A percentile compares a stretch with the other conserved stretches of the same genome.
Conservation (phyloP, 129 eudicot species). For the Ambrosia trifida region DNA sequence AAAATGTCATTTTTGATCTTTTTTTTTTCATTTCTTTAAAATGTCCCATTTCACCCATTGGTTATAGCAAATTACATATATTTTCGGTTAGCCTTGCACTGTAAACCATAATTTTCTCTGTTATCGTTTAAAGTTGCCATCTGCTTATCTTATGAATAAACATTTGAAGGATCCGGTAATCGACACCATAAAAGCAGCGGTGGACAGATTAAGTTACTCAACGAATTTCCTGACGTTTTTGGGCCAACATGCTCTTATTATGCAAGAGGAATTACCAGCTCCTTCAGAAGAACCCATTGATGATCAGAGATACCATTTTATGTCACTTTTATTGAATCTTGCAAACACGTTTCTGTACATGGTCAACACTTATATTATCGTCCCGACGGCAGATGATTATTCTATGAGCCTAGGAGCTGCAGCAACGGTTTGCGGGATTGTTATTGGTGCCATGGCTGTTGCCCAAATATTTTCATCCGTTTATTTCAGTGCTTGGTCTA, state of each 20-base stretch:
- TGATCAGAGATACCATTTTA: constrained; percentile 74
- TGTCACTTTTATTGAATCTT: constrained; percentile 85
- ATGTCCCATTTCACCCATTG: neutral
- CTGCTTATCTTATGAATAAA: constrained; percentile 12
- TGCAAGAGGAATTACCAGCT: constrained; percentile 78
- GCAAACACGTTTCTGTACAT: constrained; percentile 88
- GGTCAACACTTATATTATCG: constrained; percentile 92
- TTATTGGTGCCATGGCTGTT: constrained; percentile 97
- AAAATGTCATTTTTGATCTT: too few species aligned
- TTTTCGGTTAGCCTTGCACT: neutral
- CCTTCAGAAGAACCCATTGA: constrained; percentile 56
- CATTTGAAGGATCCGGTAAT: constrained; percentile 81
- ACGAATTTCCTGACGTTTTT: constrained; percentile 73
- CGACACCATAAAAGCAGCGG: constrained; percentile 70
- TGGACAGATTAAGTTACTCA: constrained; percentile 68
- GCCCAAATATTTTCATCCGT: constrained; percentile 92
- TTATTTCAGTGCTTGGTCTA: constrained; percentile 96
- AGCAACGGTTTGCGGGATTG: constrained; percentile 91
- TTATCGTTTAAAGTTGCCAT: neutral
- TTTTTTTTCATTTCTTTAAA: too few species aligned
- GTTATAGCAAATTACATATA: neutral
- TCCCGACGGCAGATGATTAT: constrained; percentile 92
- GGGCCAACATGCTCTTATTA: constrained; percentile 91
- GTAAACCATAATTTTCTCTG: neutral
- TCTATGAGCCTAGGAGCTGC: constrained; percentile 89